These are phyloP conservation scores for Cladophialophora bantiana DNA, from an alignment of 2,329 filamentous ascomycete species.

Conservation along the genomic window DNA sequence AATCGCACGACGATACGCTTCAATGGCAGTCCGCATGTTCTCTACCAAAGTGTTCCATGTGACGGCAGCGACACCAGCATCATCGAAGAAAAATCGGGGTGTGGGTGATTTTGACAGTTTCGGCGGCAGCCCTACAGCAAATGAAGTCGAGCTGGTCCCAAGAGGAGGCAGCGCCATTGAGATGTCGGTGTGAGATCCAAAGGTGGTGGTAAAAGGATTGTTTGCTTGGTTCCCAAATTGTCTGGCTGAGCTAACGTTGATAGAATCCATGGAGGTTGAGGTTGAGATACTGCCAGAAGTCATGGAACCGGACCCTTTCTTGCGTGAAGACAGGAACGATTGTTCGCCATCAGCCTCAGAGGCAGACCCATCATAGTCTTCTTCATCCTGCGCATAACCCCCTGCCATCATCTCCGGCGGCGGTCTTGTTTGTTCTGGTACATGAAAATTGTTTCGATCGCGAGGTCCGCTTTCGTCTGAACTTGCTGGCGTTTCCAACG, in stretches of 20 bases:
- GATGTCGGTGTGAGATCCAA: slow-evolving; percentile 28
- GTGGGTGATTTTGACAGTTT: slow-evolving; percentile 59
- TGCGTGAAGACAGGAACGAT: slow-evolving; percentile 71
- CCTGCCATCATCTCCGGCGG: slow-evolving; percentile 90
- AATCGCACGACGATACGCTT: slow-evolving; percentile 89
- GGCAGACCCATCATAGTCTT: slow-evolving; percentile 91
- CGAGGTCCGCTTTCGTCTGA: slow-evolving; percentile 82
- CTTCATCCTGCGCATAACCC: slow-evolving; percentile 75
- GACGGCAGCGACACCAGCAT: slow-evolving; percentile 77
- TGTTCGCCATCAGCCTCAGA: slow-evolving; percentile 83
- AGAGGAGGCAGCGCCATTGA: slow-evolving; percentile 51
- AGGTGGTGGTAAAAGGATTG: slow-evolving; percentile 21
- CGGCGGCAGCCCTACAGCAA: slow-evolving; percentile 58
- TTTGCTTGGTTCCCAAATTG: slow-evolving; percentile 23
- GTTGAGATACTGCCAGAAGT: slow-evolving; percentile 77
- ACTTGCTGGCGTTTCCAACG: slow-evolving; percentile 85
- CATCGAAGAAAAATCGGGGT: slow-evolving; percentile 87
- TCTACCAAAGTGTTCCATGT: slow-evolving; percentile 90
- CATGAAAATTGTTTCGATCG: slow-evolving; percentile 84
- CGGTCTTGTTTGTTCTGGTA: slow-evolving; percentile 87
- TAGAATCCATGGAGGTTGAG: slow-evolving; percentile 89
- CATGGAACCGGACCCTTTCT: slow-evolving; percentile 73
- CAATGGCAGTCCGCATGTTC: slow-evolving; percentile 90
- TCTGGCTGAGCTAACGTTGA: slow-evolving; percentile 44
- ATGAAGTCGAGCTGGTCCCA: slow-evolving; percentile 62